Evolutionary conservation across 2,329 filamentous ascomycete genomes (phyloP), one percentile per base, ranked within the genome.

Genomic region (Aspergillus glaucus): DNA sequence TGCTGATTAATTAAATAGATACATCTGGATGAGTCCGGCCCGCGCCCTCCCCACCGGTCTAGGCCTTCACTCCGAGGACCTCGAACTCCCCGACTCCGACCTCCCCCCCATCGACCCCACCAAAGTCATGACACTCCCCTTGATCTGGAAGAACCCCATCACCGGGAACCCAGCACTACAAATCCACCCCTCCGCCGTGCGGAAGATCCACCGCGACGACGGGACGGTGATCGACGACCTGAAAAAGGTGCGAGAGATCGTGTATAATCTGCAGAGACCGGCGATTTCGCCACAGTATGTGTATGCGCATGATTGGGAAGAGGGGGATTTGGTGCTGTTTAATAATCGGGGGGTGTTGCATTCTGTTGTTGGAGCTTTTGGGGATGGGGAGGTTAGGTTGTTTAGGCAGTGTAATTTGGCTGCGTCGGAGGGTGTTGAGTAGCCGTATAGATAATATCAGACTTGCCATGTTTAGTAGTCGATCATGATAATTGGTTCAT

Each of bases 401-500:
- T 90, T 91, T 62, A 73, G 86, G 53, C 87, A 91, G 72, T 91
- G 87, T 68, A 90, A 91, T 64, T 75, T 90, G 65, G 86, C 86
- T n/a, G 62, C 59, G 9, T 62, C 56, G 17, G 58, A 64, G 36
- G 36, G 39, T 39, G 28, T 43, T 26, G 14, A 43, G 24, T 40
- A 21, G 17, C 7, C 4, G 9, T 21, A 40, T 40, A 1, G 1
- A 12, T 6, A 21, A 8, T 17, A 17, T 36, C 1, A 21, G 15
- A 22, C 7, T 21, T 12, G 1, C 37, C 19, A 21, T 22, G 10
- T 19, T 22, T 8, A 40, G n/a, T 19, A 37, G 5, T 37, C 17
- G 17, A 8, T 7, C 8, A 17, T 17, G 5, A 17, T 14, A 17
- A 36, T 17, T 36, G 3, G 34, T 14, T 9, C n/a, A 7, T 36